Evolutionary conservation across 345 rosid genomes (phyloP), one percentile per base, ranked within the genome.

Genomic region (Eucalyptus microcorys): DNA sequence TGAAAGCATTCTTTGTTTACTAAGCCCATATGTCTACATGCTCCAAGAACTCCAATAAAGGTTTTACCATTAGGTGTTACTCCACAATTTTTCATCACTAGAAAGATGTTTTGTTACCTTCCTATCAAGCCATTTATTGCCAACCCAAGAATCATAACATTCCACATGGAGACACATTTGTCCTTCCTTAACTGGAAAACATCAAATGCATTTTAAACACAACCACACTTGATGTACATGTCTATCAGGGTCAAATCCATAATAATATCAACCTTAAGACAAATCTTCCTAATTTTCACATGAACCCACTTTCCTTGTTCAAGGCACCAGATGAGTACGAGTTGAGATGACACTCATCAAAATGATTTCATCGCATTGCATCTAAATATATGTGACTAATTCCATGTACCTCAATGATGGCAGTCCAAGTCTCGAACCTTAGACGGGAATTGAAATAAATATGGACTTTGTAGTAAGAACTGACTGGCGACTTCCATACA

Each of bases 11-110:
- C 96, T 86, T 95, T 94, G 34, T 94, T 91, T 19, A 94, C 96
- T 61, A 94, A 89, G 21, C 97, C 95, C 93, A 91, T 94, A 89
- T 95, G 96, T 66, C 95, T 91, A 89, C 97, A 95, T 86, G 96
- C 95, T 47, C 94, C 94, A 86, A 95, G 94, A 85, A 95, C 92
- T 22, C 91, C 95, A 83, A 94, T 85, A 89, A 91, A 95, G 12
- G 93, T 93, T 83, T 93, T 92, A 88, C 93, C 95, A 88, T 92
- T 93, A 52, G 97, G 95, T 17, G 37, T 47, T 16, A 90, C 86
- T 24, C 93, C 91, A 49, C 88, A 59, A 83, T 86, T 90, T 89
- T 95, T 93, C 96, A 94, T 93, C 89, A 92, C 91, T 14, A 90
- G 83, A 61, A 93, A 95, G 68, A 90, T 88, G 11, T 89, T 86